Percentiles rank a stretch among this genome's conserved stretches.
phyloP scores from a whole-genome alignment of 768 basidiomycete species.

The Baorangia bicolor region DNA sequence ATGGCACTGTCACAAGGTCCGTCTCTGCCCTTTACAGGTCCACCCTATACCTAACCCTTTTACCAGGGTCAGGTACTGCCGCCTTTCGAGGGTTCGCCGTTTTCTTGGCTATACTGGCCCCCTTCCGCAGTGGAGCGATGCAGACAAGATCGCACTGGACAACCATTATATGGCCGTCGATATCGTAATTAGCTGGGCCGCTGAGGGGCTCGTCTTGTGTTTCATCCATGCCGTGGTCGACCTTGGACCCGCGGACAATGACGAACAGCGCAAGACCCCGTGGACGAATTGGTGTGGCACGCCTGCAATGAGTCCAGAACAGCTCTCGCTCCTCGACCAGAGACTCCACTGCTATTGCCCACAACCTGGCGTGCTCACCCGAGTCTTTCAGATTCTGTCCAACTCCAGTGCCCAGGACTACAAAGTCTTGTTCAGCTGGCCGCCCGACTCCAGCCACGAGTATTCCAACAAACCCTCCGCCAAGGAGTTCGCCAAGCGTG shows the following conservation, averaged over 20 bases:
- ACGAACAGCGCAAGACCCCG: conserved; percentile 66
- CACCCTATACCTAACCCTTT: conserved; percentile 25
- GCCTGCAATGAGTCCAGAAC: conserved; percentile 53
- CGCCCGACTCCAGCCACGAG: conserved; percentile 52
- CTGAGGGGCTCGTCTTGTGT: conserved; percentile 82
- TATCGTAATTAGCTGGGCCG: conserved; percentile 88
- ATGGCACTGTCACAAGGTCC: conserved; percentile 81
- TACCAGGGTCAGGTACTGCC: conserved; percentile 72
- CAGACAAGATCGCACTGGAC: conserved; percentile 68
- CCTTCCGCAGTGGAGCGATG: conserved; percentile 54
- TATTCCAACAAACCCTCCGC: conserved; percentile 42
- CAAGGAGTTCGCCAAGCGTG: conserved; percentile 55
- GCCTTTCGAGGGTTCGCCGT: conserved; percentile 71
- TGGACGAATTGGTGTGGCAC: conserved; percentile 94
- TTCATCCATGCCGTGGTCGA: conserved; percentile 85
- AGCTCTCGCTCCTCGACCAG: conserved; percentile 58
- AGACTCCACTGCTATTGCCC: conserved; percentile 57
- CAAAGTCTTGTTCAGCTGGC: conserved; percentile 71
- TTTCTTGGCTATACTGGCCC: conserved; percentile 67
- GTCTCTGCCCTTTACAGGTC: conserved; percentile 14
- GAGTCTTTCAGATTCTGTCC: conserved; percentile 73
- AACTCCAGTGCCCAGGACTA: conserved; percentile 51
- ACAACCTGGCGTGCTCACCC: conserved; percentile 47
- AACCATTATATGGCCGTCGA: conserved; percentile 81
- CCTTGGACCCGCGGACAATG: conserved; percentile 66